Percentiles rank a stretch among this genome's conserved stretches.
Conservation (phyloP, 306 rosid species). For the Citrullus colocynthis region DNA sequence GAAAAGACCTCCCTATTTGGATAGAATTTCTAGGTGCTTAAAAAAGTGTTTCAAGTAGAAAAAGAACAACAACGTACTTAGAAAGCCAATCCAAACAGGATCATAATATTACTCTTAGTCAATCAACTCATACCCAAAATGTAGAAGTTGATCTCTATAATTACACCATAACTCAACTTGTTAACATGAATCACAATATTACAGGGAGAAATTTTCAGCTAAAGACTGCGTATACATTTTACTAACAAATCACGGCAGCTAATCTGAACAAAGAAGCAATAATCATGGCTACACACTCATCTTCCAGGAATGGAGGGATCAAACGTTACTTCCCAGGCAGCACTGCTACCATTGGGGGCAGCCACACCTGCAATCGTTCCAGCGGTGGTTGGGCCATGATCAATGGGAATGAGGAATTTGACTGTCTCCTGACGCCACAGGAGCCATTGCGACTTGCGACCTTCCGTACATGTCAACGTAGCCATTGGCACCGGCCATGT, state of each 20-base stretch:
- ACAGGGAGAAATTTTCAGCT: not conserved
- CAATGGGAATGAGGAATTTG: constrained; percentile 27
- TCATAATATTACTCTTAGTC: not conserved
- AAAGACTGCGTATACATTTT: not conserved
- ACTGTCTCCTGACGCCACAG: constrained; percentile 18
- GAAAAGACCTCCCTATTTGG: not conserved
- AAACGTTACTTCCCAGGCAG: constrained; percentile 22
- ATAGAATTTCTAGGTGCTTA: too few species aligned
- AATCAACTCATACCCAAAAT: not conserved
- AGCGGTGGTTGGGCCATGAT: constrained; percentile 21
- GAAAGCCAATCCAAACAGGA: too few species aligned
- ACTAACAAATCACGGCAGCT: not conserved
- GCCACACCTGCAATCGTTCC: constrained; percentile 7
- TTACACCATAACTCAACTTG: not conserved
- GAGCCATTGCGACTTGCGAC: not conserved
- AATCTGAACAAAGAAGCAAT: not conserved
- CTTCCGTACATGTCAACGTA: not conserved
- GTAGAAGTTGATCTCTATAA: not conserved
- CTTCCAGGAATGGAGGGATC: constrained; percentile 27
- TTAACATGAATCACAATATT: not conserved
- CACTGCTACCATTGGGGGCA: constrained; percentile 9
- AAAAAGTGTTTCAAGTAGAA: too few species aligned
- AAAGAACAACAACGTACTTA: too few species aligned
- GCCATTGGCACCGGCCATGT: constrained; percentile 25
- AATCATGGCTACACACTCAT: not conserved